Evolutionary conservation across 2,329 filamentous ascomycete species (phyloP).

Genomic region (Didymellaceae sp.): DNA sequence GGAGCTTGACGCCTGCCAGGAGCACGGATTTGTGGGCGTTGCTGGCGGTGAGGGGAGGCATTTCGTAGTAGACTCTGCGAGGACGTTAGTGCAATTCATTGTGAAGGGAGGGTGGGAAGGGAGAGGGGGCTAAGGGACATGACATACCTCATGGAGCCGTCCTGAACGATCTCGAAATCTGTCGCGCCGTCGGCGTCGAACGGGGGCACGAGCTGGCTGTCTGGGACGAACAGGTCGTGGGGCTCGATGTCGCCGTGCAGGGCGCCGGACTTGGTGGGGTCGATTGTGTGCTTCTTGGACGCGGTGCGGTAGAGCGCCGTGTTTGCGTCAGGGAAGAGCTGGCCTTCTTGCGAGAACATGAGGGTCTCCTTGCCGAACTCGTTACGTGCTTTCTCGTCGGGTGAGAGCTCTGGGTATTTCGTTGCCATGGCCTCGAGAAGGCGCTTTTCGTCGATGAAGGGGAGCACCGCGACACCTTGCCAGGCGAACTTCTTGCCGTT

Average conservation of each 20-base stretch:
- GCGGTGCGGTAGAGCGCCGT: constrained; percentile 90
- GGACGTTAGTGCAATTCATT: constrained; percentile 36
- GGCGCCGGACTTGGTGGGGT: constrained; percentile 76
- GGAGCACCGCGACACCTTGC: constrained; percentile 92
- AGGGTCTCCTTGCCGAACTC: constrained; percentile 80
- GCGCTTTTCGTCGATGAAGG: constrained; percentile 93
- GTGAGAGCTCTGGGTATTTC: constrained; percentile 79
- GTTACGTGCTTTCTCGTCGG: constrained; percentile 81
- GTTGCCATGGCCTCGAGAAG: constrained; percentile 81
- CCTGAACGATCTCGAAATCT: constrained; percentile 41
- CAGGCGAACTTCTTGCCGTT: constrained; percentile 99
- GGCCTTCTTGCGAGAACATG: constrained; percentile 81
- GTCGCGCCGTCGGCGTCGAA: constrained; percentile 64
- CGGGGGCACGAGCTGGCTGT: constrained; percentile 80
- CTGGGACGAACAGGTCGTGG: constrained; percentile 82
- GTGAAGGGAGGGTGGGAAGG: not conserved
- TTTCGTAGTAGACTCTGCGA: constrained; percentile 79
- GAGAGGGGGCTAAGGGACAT: too few relatives aligned
- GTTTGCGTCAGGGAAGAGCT: constrained; percentile 84
- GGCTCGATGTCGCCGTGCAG: constrained; percentile 82
- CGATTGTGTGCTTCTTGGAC: constrained; percentile 68
- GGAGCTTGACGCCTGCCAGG: constrained; percentile 79
- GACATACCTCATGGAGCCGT: constrained; percentile 83
- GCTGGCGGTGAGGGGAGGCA: constrained; percentile 67
- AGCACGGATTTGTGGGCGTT: constrained; percentile 93